Evolutionary conservation across 2,329 filamentous ascomycete species (phyloP).

Genomic region (Colletotrichum trifolii): DNA sequence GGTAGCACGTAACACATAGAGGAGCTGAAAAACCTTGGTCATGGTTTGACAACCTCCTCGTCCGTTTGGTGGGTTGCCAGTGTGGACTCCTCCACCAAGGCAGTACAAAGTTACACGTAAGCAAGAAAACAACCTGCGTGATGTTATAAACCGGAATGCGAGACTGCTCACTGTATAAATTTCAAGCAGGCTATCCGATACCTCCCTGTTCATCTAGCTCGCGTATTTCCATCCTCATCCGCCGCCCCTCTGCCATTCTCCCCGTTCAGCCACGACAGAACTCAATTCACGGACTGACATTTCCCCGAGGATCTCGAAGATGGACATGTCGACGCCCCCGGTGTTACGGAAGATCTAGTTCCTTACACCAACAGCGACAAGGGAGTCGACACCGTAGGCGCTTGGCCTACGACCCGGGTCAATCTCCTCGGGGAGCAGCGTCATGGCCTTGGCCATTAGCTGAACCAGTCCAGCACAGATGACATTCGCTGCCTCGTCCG

Average conservation of each 20-base stretch:
- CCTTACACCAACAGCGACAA: constrained; percentile 56
- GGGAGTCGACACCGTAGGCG: constrained; percentile 63
- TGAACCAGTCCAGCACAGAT: constrained; percentile 50
- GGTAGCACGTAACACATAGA: no score
- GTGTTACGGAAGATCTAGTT: constrained; percentile 36
- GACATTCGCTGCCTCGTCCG: constrained; percentile 46
- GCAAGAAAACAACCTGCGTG: no score
- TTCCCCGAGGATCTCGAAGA: constrained; percentile 35
- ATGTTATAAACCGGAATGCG: no score
- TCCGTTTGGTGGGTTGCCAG: no score
- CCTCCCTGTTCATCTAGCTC: no score
- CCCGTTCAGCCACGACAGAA: constrained; percentile 15
- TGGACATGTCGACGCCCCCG: constrained; percentile 33
- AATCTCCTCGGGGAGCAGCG: constrained; percentile 57
- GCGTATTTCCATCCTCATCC: no score
- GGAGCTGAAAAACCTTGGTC: no score
- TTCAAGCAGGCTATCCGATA: no score
- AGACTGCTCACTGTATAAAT: no score
- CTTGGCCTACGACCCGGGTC: constrained; percentile 52
- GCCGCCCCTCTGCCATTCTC: constrained; percentile 14
- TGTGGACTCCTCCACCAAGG: no score
- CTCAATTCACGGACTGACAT: constrained; percentile 23
- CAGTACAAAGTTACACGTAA: no score
- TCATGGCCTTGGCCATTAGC: constrained; percentile 58
- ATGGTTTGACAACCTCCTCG: no score